Conservation (phyloP, 306 rosid species). For the Rosa persica region DNA sequence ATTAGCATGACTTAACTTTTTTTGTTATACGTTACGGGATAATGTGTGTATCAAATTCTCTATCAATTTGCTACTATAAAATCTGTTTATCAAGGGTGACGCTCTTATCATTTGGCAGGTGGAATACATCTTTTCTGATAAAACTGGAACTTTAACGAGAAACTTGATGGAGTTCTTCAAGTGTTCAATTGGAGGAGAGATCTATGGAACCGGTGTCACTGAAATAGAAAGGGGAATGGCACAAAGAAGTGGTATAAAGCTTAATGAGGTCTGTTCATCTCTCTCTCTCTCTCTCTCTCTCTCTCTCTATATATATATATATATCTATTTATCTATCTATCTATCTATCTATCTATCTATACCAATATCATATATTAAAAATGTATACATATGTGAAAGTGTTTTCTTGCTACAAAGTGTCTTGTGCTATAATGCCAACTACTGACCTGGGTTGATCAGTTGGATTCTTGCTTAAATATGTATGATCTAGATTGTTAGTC, state of each 20-base stretch:
- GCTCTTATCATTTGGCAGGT: constrained; percentile 50
- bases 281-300: background rate
- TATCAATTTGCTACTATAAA: background rate
- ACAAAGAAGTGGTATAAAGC: constrained; percentile 64
- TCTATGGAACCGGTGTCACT: constrained; percentile 87
- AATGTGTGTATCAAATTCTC: background rate
- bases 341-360: too few species aligned
- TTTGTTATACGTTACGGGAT: background rate
- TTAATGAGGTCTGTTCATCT: constrained; percentile 51
- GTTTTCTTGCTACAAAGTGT: background rate
- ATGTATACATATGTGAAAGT: too few species aligned
- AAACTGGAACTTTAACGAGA: constrained; percentile 96
- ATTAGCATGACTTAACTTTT: background rate
- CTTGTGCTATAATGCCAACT: background rate
- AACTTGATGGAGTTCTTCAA: constrained; percentile 99
- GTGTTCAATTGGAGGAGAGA: constrained; percentile 96
- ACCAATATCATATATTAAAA: too few species aligned
- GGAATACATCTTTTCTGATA: constrained; percentile 96
- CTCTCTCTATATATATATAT: too few species aligned
- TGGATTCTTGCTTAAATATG: too few species aligned
- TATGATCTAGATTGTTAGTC: too few species aligned
- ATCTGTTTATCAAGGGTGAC: constrained; percentile 8
- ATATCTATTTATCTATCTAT: too few species aligned
- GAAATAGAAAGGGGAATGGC: constrained; percentile 91
- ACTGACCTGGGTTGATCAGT: background rate